These are phyloP conservation scores for Fusarium algeriense DNA, from an alignment of 2,329 filamentous ascomycete species.

Conservation along the genomic window DNA sequence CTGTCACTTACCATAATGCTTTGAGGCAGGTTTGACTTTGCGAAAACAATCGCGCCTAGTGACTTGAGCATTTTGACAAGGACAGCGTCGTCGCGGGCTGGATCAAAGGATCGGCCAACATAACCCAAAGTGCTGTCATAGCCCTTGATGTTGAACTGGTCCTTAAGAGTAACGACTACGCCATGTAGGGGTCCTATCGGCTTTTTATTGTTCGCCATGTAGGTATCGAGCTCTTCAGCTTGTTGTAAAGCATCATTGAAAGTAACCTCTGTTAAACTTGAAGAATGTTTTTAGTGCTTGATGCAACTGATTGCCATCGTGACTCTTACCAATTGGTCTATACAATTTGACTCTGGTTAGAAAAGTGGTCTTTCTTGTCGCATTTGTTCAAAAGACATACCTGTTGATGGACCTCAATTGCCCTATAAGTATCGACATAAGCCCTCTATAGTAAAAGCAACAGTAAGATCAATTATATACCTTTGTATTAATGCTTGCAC, in stretches of 20 bases:
- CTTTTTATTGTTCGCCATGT: background rate
- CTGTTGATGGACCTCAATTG: background rate
- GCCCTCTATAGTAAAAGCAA: too few relatives aligned
- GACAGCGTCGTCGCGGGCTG: background rate
- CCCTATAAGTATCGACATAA: background rate
- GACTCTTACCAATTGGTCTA: conserved; percentile 2
- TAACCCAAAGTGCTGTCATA: conserved; percentile 6
- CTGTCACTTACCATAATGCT: background rate
- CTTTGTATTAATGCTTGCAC: background rate
- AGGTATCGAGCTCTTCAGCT: background rate
- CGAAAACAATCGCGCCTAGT: background rate
- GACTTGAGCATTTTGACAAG: conserved; percentile 4
- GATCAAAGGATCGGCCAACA: background rate
- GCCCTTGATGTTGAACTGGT: conserved; percentile 1
- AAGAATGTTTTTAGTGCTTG: background rate
- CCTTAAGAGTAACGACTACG: background rate
- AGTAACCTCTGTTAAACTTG: background rate
- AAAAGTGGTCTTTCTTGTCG: background rate
- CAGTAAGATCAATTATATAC: background rate
- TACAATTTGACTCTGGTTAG: background rate
- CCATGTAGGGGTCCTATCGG: background rate
- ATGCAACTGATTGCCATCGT: accelerated
- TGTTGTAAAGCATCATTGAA: conserved; percentile 5
- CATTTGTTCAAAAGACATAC: background rate
- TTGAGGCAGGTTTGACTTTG: conserved; percentile 7